Evolutionary conservation across 1,284 basidiomycete genomes (phyloP), one percentile per base, ranked within the genome.

Genomic region (Boletus calvinii): DNA sequence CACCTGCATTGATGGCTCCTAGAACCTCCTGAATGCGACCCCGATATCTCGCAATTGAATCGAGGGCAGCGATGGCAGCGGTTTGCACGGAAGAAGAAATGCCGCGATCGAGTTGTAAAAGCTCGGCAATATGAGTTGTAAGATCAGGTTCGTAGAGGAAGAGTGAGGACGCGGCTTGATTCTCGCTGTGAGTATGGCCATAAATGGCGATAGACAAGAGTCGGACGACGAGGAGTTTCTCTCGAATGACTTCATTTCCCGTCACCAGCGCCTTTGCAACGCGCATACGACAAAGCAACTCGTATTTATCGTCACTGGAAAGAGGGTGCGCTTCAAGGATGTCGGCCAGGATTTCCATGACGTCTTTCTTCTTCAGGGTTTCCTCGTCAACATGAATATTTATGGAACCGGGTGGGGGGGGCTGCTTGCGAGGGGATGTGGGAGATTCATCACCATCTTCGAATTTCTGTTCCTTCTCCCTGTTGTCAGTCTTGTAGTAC

Each of bases 81-180:
- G 87, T 89, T 66, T 94, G 90, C 8, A 95, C 81, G 32, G 79
- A 71, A 38, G 83, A 71, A 15, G 88, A 81, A 20, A 92, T 77
- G 32, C 78, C 78, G 41, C 78, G 79, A 63, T 92, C 89, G 26
- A 90, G 81, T 62, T 91, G 89, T 34, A 97, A 78, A 13, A 99
- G 78, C 62, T 96, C 93, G n/a, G 93, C 90, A 50, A 97, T 78
- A 63, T 95, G 90, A 2, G 79, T 76, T 57, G 95, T 85, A 42
- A 98, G 76, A 63, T 95, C 92, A 15, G 96, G 95, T 70, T 99
- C 96, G 66, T 94, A 96, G 18, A 97, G 78, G 74, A 98, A 98
- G 41, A 98, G 78, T 12, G 88, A 85, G 2, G 89, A 84, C 52
- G 85, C 80, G 4, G 91, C 90, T 63, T 86, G 81, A 29, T 79